Percentiles rank a stretch among this genome's conserved stretches.
Evolutionary conservation across 2,329 filamentous ascomycete genomes (phyloP).

Genomic region (Kalmusia sp.): DNA sequence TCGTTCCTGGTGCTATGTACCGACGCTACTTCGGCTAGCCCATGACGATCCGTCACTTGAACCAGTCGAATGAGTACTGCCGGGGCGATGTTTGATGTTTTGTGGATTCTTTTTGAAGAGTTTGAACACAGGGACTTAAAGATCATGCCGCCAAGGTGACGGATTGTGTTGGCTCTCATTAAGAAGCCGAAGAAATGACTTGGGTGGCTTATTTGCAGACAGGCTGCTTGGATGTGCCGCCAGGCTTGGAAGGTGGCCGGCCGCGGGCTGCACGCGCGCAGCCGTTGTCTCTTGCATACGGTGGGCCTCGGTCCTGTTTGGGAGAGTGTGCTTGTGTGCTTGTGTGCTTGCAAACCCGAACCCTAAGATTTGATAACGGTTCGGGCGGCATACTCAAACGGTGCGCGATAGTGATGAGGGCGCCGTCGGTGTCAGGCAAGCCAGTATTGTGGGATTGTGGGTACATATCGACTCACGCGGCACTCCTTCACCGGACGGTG

Average conservation of each 20-base stretch:
- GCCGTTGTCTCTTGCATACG: conserved; percentile 1
- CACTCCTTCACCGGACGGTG: conserved; percentile 2
- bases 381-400: background rate
- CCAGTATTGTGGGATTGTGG: background rate
- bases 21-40: background rate
- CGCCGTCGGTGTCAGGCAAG: background rate
- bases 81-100: conserved; percentile 2
- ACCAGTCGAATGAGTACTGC: background rate
- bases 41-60: background rate
- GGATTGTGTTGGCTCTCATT: background rate
- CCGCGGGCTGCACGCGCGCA: background rate
- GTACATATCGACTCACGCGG: too few relatives aligned
- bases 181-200: conserved; percentile 9
- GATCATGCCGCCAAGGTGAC: conserved; percentile 1
- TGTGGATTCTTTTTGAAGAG: background rate
- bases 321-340: background rate
- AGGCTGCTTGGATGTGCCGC: conserved; percentile 2
- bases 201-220: conserved; percentile 5
- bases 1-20: background rate
- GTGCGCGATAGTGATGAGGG: background rate
- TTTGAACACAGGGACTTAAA: background rate
- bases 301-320: background rate
- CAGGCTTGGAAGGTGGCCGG: conserved; percentile 4
- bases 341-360: conserved; percentile 8
- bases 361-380: too few relatives aligned